Evolutionary conservation across 768 basidiomycete species (phyloP), one percentile per base, ranked within the genome.

Genomic region (Jaapia argillacea): DNA sequence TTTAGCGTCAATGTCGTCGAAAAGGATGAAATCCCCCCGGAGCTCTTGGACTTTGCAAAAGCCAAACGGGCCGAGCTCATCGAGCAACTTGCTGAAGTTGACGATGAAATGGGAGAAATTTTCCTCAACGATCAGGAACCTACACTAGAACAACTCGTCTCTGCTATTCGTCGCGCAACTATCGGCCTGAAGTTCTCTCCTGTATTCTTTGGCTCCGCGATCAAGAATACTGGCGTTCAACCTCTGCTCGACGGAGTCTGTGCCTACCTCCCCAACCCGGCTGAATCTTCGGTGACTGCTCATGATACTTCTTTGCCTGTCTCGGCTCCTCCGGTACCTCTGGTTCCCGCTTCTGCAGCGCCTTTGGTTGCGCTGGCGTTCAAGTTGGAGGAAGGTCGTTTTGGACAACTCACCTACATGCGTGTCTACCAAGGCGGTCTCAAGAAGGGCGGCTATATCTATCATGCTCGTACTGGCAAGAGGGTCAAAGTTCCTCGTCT

Each of bases 321-420:
- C 0, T 65, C 68, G 21, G 72, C 86, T 0, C 79, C 87, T 5
- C 75, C 75, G 14, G 79, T 96, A 5, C 72, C 80, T 0, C 74
- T 98, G 14, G 69, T 72, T 6, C 91, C 93, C 24, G 92, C 92
- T 5, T 78, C 87, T 0, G 74, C 79, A 23, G 88, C 88, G 0
- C 89, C 93, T 3, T 71, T 98, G 23, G 85, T 99, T 46, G 93
- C 87, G 5, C 68, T 99, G 40, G 96, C 96, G 10, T 99, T 99
- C 76, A 99, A 99, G 68, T 70, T 99, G 36, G 96, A 99, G 62
- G 96, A 99, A 67, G 93, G 94, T 3, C 74, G 88, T 20, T 99
- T 88, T 57, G 96, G 96, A 6, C 96, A 99, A 63, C 66, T 99
- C 57, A 99, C 96, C 0, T 99, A 99, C 62, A 92, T 99, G 80